Evolutionary conservation across 1,284 basidiomycete species (phyloP).

Genomic region (Leccinum huronense): DNA sequence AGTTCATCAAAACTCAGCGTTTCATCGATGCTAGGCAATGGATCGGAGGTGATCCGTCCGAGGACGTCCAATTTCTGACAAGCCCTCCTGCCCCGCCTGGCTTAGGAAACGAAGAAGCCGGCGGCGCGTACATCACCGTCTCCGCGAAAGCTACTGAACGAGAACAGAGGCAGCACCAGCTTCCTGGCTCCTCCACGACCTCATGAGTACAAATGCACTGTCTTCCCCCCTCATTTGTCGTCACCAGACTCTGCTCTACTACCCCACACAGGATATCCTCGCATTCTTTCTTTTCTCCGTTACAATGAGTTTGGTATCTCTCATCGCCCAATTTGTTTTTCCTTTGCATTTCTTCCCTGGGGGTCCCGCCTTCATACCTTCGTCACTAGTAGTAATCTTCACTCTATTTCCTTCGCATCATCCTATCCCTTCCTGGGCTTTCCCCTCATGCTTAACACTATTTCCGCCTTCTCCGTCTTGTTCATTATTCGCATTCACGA

Average conservation of each 20-base stretch:
- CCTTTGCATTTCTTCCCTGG: constrained; percentile 24
- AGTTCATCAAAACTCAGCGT: constrained; percentile 83
- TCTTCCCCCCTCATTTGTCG: constrained; percentile 12
- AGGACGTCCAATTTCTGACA: constrained; percentile 56
- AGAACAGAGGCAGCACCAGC: constrained; percentile 38
- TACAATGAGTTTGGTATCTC: constrained; percentile 27
- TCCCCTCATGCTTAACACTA: constrained; percentile 29
- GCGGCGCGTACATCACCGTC: constrained; percentile 81
- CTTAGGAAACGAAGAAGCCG: constrained; percentile 62
- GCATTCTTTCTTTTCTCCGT: constrained; percentile 21
- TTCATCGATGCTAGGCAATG: constrained; percentile 75
- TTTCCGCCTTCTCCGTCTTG: constrained; percentile 24
- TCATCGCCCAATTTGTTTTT: constrained; percentile 27
- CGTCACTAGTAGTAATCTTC: constrained; percentile 33
- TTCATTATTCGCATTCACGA: constrained; percentile 31
- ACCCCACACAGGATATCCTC: constrained; percentile 33
- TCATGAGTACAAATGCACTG: constrained; percentile 29
- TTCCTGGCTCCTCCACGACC: constrained; percentile 26
- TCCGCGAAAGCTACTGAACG: constrained; percentile 72
- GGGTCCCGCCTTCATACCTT: constrained; percentile 33
- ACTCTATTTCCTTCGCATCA: constrained; percentile 29
- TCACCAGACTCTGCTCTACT: constrained; percentile 24
- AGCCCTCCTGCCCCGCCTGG: constrained; percentile 66
- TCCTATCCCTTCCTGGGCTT: constrained; percentile 29
- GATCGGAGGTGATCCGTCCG: constrained; percentile 68